phyloP scores from a whole-genome alignment of 2,329 filamentous ascomycete genomes.

The Escovopsis sp. region DNA sequence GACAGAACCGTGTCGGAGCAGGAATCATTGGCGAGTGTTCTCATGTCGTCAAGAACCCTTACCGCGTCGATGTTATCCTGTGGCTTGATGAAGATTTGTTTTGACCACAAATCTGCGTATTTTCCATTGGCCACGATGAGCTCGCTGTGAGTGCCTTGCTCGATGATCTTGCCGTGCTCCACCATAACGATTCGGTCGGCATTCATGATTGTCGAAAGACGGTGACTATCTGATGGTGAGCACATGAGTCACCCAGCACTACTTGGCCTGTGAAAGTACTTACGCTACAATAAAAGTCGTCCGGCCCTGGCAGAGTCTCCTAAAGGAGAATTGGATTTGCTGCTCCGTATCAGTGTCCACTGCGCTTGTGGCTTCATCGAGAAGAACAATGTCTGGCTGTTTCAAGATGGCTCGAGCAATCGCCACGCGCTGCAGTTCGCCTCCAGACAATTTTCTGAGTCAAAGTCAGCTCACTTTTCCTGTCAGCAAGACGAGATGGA shows the following conservation, averaged over 20 bases:
- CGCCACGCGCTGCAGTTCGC: slow-evolving; percentile 51
- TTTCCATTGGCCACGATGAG: slow-evolving; percentile 43
- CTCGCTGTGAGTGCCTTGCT: slow-evolving; percentile 46
- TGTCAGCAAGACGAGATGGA: neutral
- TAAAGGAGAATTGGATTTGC: slow-evolving; percentile 49
- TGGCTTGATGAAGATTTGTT: slow-evolving; percentile 40
- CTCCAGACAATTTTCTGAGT: slow-evolving; percentile 44
- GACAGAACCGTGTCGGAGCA: slow-evolving; percentile 4
- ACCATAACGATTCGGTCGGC: slow-evolving; percentile 54
- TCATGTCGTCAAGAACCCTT: slow-evolving; percentile 6
- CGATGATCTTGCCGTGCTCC: slow-evolving; percentile 45
- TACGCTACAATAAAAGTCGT: slow-evolving; percentile 54
- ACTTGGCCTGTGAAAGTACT: slow-evolving; percentile 10
- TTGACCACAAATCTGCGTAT: slow-evolving; percentile 52
- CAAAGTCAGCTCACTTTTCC: slow-evolving; percentile 9
- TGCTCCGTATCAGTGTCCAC: slow-evolving; percentile 58
- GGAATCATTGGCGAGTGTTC: slow-evolving; percentile 6
- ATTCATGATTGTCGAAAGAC: slow-evolving; percentile 56
- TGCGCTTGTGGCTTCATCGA: slow-evolving; percentile 68
- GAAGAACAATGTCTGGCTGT: slow-evolving; percentile 57
- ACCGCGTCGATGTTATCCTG: slow-evolving; percentile 22
- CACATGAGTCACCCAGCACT: neutral
- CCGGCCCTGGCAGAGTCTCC: slow-evolving; percentile 40
- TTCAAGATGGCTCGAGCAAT: slow-evolving; percentile 61
- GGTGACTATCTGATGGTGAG: slow-evolving; percentile 34